phyloP scores from a whole-genome alignment of 345 rosid genomes.

The Gossypium sturtianum region DNA sequence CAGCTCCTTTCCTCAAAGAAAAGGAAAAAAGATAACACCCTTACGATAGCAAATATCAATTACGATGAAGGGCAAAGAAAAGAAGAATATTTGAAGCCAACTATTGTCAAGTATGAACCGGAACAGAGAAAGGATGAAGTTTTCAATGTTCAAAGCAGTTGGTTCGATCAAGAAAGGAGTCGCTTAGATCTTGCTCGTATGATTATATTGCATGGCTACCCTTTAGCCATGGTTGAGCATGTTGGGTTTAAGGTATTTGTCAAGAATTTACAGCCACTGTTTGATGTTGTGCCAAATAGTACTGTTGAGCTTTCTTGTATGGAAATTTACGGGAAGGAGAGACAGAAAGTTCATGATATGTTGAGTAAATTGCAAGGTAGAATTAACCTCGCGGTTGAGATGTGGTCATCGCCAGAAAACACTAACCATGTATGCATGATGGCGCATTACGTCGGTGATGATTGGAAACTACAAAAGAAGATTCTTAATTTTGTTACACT shows the following conservation, averaged over 20 bases:
- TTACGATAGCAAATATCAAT: constrained; percentile 10
- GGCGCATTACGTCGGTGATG: not conserved
- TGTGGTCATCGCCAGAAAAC: not conserved
- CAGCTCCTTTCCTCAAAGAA: not conserved
- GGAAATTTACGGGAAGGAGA: constrained; percentile 1
- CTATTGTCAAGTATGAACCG: not conserved
- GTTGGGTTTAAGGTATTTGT: constrained; percentile 8
- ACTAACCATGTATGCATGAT: not conserved
- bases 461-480: constrained; percentile 1
- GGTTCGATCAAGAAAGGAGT: not conserved
- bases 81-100: constrained; percentile 62
- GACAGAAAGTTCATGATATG: not conserved
- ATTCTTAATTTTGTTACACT: not conserved
- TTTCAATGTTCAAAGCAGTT: not conserved
- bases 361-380: not conserved
- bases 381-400: not conserved
- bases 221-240: constrained; percentile 6
- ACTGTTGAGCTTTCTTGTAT: not conserved
- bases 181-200: not conserved
- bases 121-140: constrained; percentile 1
- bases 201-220: constrained; percentile 3
- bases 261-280: constrained; percentile 5
- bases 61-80: constrained; percentile 65
- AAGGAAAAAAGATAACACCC: not conserved
- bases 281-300: not conserved